phyloP scores from a whole-genome alignment of 176 grass and related monocot genomes.

The Zizania latifolia region DNA sequence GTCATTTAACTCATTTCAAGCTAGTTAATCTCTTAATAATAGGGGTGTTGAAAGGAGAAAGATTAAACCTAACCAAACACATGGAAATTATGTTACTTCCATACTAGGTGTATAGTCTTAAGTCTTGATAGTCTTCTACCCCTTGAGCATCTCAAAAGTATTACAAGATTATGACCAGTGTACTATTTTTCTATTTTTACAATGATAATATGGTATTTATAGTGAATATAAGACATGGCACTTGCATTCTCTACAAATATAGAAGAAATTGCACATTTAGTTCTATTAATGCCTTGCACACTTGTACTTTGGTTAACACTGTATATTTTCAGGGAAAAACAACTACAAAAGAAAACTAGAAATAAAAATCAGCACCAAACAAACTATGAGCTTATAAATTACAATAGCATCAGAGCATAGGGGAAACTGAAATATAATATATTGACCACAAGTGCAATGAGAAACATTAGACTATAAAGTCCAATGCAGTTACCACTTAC shows the following conservation, averaged over 20 bases:
- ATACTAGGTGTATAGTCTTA: too few species aligned
- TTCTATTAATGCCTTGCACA: neutral
- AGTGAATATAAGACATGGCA: neutral
- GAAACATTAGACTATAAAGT: neutral
- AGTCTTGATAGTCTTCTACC: too few species aligned
- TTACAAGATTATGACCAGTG: too few species aligned
- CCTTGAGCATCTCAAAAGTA: too few species aligned
- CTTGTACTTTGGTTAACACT: neutral
- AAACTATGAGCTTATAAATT: neutral
- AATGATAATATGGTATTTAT: neutral
- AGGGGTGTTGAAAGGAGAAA: too few species aligned
- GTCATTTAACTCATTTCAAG: too few species aligned
- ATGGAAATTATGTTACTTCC: too few species aligned
- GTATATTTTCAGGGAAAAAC: neutral
- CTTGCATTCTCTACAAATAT: neutral
- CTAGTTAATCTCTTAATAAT: too few species aligned
- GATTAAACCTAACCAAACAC: too few species aligned
- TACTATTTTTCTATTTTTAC: neutral
- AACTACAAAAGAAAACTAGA: neutral
- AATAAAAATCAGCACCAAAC: neutral
- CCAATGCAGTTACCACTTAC: constrained; percentile 23
- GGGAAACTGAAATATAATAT: neutral
- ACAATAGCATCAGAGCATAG: neutral
- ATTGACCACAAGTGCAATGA: neutral
- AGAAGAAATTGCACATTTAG: constrained; percentile 8